Conservation (phyloP, 768 basidiomycete species). For the Coprinopsis marcescibilis region DNA sequence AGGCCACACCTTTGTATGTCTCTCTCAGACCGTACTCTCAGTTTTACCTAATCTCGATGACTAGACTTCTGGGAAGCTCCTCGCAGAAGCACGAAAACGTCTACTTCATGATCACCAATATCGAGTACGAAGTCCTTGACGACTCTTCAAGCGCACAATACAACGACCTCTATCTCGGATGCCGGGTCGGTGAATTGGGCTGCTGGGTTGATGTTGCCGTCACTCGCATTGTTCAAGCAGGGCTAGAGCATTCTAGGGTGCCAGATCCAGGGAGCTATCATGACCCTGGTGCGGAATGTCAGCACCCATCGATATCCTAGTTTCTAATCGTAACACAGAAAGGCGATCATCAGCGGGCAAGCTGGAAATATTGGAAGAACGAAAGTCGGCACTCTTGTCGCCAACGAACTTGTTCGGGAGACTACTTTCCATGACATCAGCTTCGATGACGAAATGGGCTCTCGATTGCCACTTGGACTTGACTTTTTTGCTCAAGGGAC, state of each 20-base stretch:
- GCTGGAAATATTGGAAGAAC: constrained; percentile 11
- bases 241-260: constrained; percentile 62
- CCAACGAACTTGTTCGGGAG: constrained; percentile 36
- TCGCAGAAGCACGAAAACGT: constrained; percentile 40
- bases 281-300: constrained; percentile 38
- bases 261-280: constrained; percentile 48
- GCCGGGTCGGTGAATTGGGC: constrained; percentile 65
- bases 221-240: constrained; percentile 77
- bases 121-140: constrained; percentile 58
- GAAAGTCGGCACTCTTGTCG: constrained; percentile 15
- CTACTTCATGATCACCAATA: constrained; percentile 73
- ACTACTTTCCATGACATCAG: constrained; percentile 52
- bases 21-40: neutral
- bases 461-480: constrained; percentile 58
- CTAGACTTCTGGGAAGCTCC: constrained; percentile 5
- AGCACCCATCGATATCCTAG: neutral
- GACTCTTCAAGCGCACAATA: constrained; percentile 18
- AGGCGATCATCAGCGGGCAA: neutral
- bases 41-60: neutral
- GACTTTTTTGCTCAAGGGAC: constrained; percentile 73
- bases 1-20: constrained; percentile 1
- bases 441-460: constrained; percentile 52
- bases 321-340: neutral
- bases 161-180: constrained; percentile 48
- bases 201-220: constrained; percentile 73